phyloP scores from a whole-genome alignment of 352 stramenopile species.

The Phytopythium kandeliae region DNA sequence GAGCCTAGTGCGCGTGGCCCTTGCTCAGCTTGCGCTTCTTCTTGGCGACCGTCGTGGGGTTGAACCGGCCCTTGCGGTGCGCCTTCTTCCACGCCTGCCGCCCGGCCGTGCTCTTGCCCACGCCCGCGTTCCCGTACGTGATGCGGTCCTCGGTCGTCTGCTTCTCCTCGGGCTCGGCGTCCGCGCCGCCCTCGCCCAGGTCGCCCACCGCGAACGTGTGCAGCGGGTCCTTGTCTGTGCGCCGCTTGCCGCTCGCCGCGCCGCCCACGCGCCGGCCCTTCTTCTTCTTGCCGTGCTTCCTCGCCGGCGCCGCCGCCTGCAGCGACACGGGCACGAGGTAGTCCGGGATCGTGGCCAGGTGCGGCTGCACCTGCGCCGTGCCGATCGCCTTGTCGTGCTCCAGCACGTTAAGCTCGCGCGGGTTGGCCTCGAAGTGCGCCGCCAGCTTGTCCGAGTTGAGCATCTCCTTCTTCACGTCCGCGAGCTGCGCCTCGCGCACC shows the following conservation, averaged over 20 bases:
- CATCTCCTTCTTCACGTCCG: constrained; percentile 97
- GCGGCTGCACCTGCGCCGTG: constrained; percentile 91
- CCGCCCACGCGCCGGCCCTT: constrained; percentile 40
- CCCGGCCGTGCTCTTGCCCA: constrained; percentile 91
- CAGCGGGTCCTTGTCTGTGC: constrained; percentile 96
- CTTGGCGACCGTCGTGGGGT: constrained; percentile 88
- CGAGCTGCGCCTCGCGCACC: constrained; percentile 93
- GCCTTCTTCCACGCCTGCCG: constrained; percentile 93
- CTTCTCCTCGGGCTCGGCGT: constrained; percentile 35
- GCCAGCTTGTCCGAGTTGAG: constrained; percentile 97
- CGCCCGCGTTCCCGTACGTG: constrained; percentile 85
- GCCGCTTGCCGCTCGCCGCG: constrained; percentile 65
- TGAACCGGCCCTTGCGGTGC: constrained; percentile 90
- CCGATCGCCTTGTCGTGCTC: constrained; percentile 96
- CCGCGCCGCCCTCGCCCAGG: constrained; percentile 40
- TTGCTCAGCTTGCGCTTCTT: constrained; percentile 74
- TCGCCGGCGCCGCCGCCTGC: constrained; percentile 74
- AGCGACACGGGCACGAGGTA: constrained; percentile 97
- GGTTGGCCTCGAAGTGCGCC: constrained; percentile 97
- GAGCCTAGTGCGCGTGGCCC: constrained; percentile 56
- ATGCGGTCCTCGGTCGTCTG: constrained; percentile 75
- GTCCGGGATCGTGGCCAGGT: constrained; percentile 94
- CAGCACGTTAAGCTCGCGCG: constrained; percentile 91
- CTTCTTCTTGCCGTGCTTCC: constrained; percentile 82
- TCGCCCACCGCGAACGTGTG: constrained; percentile 89